Conservation (phyloP, 2,329 filamentous ascomycete genomes). For the Trichothecium roseum region DNA sequence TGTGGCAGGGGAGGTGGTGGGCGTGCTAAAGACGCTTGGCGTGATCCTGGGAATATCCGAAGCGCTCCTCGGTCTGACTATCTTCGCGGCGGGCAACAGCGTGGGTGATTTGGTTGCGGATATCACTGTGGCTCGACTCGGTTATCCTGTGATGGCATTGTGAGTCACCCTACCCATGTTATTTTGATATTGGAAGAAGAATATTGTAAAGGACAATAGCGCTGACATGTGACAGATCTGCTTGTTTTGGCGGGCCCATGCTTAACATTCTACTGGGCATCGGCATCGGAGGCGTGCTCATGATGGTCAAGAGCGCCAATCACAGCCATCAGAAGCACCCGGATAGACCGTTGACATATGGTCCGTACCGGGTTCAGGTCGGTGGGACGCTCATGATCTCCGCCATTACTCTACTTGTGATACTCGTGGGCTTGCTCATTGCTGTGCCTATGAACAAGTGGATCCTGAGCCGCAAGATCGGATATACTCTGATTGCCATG, state of each 20-base stretch:
- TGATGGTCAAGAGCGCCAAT: constrained; percentile 65
- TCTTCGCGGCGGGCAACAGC: constrained; percentile 94
- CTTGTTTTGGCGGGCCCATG: constrained; percentile 98
- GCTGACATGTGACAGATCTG: constrained; percentile 43
- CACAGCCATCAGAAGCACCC: constrained; percentile 58
- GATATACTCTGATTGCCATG: constrained; percentile 66
- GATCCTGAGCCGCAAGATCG: constrained; percentile 75
- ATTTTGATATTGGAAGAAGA: background rate
- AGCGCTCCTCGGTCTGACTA: constrained; percentile 85
- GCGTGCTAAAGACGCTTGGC: constrained; percentile 84
- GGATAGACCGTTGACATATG: constrained; percentile 51
- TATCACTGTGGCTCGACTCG: constrained; percentile 84
- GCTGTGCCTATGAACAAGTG: constrained; percentile 78
- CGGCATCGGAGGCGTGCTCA: constrained; percentile 81
- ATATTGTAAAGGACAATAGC: background rate
- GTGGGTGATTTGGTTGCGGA: constrained; percentile 90
- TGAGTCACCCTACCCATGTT: constrained; percentile 26
- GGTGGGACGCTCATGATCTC: constrained; percentile 78
- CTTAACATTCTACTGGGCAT: constrained; percentile 93
- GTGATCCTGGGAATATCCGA: constrained; percentile 90
- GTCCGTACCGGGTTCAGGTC: constrained; percentile 74
- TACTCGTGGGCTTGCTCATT: constrained; percentile 66
- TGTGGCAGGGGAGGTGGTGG: constrained; percentile 91
- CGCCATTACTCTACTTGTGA: constrained; percentile 72
- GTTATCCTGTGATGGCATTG: constrained; percentile 92